phyloP scores from a whole-genome alignment of 805 yeast genomes.

The Metschnikowia hibisci region DNA sequence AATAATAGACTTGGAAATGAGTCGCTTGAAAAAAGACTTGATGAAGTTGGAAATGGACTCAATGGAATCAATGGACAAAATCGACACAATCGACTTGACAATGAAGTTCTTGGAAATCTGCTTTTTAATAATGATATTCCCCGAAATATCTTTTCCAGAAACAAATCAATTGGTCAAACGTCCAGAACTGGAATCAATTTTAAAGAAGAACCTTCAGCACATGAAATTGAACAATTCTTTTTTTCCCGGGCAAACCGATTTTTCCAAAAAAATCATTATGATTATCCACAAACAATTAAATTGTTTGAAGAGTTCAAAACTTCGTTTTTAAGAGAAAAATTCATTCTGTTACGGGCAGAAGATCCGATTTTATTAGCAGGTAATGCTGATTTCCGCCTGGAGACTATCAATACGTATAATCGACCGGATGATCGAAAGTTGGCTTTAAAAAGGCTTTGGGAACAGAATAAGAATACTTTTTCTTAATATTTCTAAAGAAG shows the following conservation, averaged over 20 bases:
- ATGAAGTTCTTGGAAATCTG: no score
- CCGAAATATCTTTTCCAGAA: no score
- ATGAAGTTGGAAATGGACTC: no score
- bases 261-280: conserved; percentile 37
- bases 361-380: not conserved
- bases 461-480: conserved; percentile 13
- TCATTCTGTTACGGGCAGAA: conserved; percentile 23
- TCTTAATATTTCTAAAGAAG: no score
- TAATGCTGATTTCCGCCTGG: not conserved
- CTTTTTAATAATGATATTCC: no score
- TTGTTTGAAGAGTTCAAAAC: conserved; percentile 42
- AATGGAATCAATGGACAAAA: no score
- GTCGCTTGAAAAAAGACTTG: no score
- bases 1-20: no score
- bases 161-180: no score
- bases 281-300: conserved; percentile 42
- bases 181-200: not conserved
- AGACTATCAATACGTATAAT: not conserved
- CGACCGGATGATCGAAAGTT: conserved; percentile 2
- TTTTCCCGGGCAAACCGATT: conserved; percentile 41
- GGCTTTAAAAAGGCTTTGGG: not conserved
- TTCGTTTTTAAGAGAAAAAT: conserved; percentile 39
- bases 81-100: no score
- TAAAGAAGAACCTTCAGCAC: conserved; percentile 2
- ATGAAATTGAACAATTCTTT: conserved; percentile 38